Evolutionary conservation across 345 rosid species (phyloP).

Genomic region (Eucalyptus erythrocorys): DNA sequence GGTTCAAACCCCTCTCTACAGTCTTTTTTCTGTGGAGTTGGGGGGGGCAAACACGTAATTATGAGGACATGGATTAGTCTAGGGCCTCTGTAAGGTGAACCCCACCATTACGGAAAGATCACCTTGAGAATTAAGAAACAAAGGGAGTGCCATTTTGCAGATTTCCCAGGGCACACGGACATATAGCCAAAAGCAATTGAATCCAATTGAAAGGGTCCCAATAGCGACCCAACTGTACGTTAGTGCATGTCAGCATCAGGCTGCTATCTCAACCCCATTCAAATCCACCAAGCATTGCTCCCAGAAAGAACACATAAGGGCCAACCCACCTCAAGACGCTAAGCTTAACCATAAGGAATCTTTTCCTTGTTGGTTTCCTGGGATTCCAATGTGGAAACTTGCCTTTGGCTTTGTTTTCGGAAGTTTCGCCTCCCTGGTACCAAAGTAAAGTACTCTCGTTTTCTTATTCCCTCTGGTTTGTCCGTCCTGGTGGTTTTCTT

Average conservation of each 20-base stretch:
- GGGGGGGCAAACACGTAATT: background rate
- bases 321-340: background rate
- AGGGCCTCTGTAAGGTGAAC: background rate
- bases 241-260: constrained; percentile 14
- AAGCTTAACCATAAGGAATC: background rate
- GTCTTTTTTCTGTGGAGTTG: background rate
- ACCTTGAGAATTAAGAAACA: background rate
- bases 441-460: background rate
- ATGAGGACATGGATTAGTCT: background rate
- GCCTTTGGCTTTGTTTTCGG: background rate
- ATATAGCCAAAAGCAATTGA: background rate
- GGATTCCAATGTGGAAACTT: background rate
- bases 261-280: constrained; percentile 8
- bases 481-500: background rate
- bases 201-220: constrained; percentile 3
- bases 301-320: background rate
- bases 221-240: background rate
- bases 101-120: background rate
- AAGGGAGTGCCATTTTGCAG: background rate
- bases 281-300: background rate
- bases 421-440: background rate
- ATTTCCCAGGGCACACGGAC: background rate
- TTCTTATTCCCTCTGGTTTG: background rate
- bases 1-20: background rate
- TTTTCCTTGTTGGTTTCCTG: background rate